Evolutionary conservation across 176 grass and related monocot genomes (phyloP).

Genomic region (Carex myosuroides): DNA sequence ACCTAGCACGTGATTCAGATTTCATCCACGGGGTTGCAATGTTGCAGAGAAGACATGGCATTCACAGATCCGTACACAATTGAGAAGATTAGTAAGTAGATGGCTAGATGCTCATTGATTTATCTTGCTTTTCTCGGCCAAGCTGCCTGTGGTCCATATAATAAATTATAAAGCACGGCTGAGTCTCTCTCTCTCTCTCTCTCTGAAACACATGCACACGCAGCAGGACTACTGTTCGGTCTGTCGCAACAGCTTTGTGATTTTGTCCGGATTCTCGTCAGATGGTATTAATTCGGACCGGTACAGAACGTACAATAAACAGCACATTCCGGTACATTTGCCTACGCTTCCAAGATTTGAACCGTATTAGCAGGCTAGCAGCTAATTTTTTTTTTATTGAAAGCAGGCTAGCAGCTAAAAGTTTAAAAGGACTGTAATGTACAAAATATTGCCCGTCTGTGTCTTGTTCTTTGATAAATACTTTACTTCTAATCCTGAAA

Average conservation of each 20-base stretch:
- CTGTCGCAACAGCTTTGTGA: slow-evolving; percentile 10
- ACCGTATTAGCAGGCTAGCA: too few relatives aligned
- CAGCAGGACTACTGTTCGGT: not conserved
- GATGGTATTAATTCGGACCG: not conserved
- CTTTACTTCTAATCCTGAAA: not conserved
- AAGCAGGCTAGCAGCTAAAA: not conserved
- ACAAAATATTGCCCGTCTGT: not conserved
- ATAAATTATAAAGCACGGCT: not conserved
- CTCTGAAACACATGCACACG: not conserved
- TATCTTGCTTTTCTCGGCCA: not conserved
- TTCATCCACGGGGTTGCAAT: not conserved
- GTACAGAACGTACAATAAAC: not conserved
- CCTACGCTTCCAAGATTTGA: too few relatives aligned
- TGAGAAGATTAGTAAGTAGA: not conserved
- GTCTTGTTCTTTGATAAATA: not conserved
- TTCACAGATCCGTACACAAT: not conserved
- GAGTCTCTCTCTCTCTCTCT: not conserved
- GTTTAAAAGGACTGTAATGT: not conserved
- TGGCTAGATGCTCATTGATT: not conserved
- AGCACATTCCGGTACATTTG: not conserved
- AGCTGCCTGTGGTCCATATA: not conserved
- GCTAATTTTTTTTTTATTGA: too few relatives aligned
- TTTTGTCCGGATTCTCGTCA: not conserved
- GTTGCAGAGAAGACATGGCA: not conserved
- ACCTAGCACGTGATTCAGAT: not conserved